phyloP scores from a whole-genome alignment of 805 yeast genomes.

The Ogataea pignaliae region DNA sequence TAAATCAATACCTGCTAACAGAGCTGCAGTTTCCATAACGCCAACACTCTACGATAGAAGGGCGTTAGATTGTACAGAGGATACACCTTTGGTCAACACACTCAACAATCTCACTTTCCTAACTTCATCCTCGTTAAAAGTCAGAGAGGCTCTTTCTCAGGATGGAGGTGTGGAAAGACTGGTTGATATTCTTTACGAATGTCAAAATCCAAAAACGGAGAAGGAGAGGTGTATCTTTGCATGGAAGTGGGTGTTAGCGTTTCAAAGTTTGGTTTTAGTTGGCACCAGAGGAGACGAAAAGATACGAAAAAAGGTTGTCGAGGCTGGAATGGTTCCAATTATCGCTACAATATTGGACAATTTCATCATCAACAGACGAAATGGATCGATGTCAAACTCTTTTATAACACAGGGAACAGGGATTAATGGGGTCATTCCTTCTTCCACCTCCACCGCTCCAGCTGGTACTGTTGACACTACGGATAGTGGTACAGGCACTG shows the following conservation, averaged over 20 bases:
- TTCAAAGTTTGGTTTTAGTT: conserved; percentile 85
- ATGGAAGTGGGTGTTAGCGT: conserved; percentile 96
- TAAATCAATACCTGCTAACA: conserved; percentile 69
- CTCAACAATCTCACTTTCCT: conserved; percentile 85
- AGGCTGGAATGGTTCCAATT: conserved; percentile 88
- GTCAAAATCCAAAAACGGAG: conserved; percentile 39
- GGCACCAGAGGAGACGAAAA: conserved; percentile 92
- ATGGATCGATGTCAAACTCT: conserved; percentile 16
- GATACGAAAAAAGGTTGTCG: conserved; percentile 79
- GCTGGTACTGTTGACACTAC: conserved; percentile 3
- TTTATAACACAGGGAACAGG: conserved; percentile 4
- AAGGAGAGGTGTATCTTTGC: conserved; percentile 54
- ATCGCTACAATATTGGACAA: conserved; percentile 91
- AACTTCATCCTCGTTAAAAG: conserved; percentile 80
- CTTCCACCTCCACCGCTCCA: conserved; percentile 2
- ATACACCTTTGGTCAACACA: conserved; percentile 86
- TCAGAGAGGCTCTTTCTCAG: conserved; percentile 78
- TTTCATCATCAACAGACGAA: conserved; percentile 43
- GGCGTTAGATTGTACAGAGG: conserved; percentile 86
- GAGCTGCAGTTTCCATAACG: conserved; percentile 90
- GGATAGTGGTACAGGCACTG: conserved; percentile 1
- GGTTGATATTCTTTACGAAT: conserved; percentile 79
- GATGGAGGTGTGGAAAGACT: conserved; percentile 93
- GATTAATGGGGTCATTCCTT: conserved; percentile 5
- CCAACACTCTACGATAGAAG: conserved; percentile 86